Base-by-base conservation (phyloP, 306 rosid genomes). In the Quercus ilex region DNA sequence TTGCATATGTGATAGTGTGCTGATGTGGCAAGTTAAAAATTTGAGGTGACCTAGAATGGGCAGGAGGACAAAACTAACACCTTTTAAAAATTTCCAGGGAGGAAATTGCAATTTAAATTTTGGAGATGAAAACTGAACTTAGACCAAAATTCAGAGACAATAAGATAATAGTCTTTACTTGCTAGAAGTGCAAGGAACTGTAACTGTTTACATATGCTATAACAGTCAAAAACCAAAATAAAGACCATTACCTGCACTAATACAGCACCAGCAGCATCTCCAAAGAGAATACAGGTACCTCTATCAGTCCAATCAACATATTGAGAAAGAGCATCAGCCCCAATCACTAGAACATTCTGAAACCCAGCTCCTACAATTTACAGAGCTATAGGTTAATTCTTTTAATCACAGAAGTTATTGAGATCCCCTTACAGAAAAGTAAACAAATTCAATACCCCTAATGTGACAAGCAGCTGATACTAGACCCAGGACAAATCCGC, bases 211-310 rank as follows among this genome's bases (percentile, higher is more conserved):
- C 10, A 73, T 53, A 49, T 80, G 51, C 65, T 38, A 21, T 59
- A n/a, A 28, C 65, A 21, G 71, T 57, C 57, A 78, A 78, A 70
- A 46, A 13, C 74, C 30, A 68, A 69, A 77, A 79, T 62, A 74
- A 74, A 55, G 20, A 26, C 14, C 81, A 77, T 83, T 67, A 96
- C 99, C 97, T 96, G 99, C 81, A 93, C 81, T 65, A 96, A 55
- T 46, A 96, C 96, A 74, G 99, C 99, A 78, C 99, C 98, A 35
- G 99, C 99, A 82, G 94, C 99, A 85, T 96, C 99, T 43, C 98
- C 99, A 63, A 96, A 96, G 75, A 96, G 96, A 83, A 96, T 96
- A 87, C 99, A 96, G 23, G 89, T 85, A 52, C 96, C 94, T 89
- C 99, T 89, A 82, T 96, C 99, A 0, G 96, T 88, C 99, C 99